These are phyloP conservation scores for Pyrrhoderma noxium DNA, from an alignment of 1,284 basidiomycete species.

Conservation along the genomic window DNA sequence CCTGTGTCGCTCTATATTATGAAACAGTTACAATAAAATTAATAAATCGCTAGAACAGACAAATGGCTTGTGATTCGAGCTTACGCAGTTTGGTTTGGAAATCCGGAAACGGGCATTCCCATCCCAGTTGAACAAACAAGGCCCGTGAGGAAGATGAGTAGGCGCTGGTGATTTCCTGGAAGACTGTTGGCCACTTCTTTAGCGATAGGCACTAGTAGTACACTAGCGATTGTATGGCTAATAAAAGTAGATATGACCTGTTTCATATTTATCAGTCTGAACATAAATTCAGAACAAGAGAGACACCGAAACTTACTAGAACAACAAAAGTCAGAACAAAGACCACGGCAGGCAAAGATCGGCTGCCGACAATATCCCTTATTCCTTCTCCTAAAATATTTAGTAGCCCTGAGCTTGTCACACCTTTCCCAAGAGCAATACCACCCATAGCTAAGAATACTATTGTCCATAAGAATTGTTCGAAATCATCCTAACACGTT, in stretches of 20 bases:
- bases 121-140: constrained; percentile 94
- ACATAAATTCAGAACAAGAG: constrained; percentile 16
- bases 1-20: constrained; percentile 73
- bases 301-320: constrained; percentile 55
- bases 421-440: constrained; percentile 92
- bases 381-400: constrained; percentile 71
- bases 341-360: constrained; percentile 77
- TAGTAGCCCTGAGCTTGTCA: constrained; percentile 84
- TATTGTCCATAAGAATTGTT: constrained; percentile 90
- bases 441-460: constrained; percentile 98
- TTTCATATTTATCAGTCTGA: constrained; percentile 14
- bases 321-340: constrained; percentile 78
- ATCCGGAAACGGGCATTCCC: constrained; percentile 97
- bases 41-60: constrained; percentile 1
- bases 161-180: constrained; percentile 54
- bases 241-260: constrained; percentile 85
- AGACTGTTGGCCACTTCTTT: constrained; percentile 81
- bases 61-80: constrained; percentile 29
- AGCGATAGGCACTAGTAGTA: constrained; percentile 94
- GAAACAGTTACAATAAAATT: constrained; percentile 9
- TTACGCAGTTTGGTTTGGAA: constrained; percentile 94
- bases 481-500: constrained; percentile 77
- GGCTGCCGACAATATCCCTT: constrained; percentile 61
- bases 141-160: constrained; percentile 88
- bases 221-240: constrained; percentile 94